Base-by-base conservation (phyloP, 2,329 filamentous ascomycete species). In the Thielaviopsis ethacetica region DNA sequence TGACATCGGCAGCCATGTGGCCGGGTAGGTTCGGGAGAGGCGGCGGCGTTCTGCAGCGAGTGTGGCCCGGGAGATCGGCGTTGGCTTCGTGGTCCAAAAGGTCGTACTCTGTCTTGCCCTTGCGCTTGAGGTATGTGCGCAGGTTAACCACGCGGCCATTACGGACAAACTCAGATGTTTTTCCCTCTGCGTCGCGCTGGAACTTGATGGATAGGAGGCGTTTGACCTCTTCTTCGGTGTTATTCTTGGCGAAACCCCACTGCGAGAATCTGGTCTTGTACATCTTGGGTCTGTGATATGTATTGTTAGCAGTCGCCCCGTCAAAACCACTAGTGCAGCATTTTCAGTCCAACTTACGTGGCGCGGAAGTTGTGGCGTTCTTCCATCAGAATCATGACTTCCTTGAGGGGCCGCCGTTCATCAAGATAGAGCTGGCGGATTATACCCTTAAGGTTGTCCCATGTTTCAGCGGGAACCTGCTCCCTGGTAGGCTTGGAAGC, bases 261-360 rank as follows among this genome's bases (percentile, higher is more conserved):
- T 77, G 75, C 15, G 76, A 76, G 63, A 78, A 78, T 24, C 76
- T 69, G n/a, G 75, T 77, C 64, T 78, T 78, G 66, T 78, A 78
- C 76, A 78, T 78, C 63, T 77, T 76, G 19, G 76, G 74, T 19
- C 76, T 78, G 19, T 19, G 21, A 21, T 55, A 10, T 41, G n/a
- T 34, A 38, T n/a, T 47, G 50, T 58, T 58, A 59, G 51, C 21
- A 27, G 19, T n/a, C n/a, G n/a, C n/a, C n/a, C n/a, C n/a, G n/a
- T n/a, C n/a, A n/a, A n/a, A n/a, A n/a, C n/a, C n/a, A n/a, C n/a
- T n/a, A n/a, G n/a, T n/a, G n/a, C n/a, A n/a, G n/a, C n/a, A n/a
- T 41, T 30, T 26, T 12, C 22, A 41, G 3, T 4, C 27, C 53
- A 15, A 67, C 74, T 68, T 67, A 77, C 74, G 75, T 77, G 58